These are phyloP conservation scores for Neonothopanus nambi DNA, from an alignment of 1,284 basidiomycete species.

Conservation along the genomic window DNA sequence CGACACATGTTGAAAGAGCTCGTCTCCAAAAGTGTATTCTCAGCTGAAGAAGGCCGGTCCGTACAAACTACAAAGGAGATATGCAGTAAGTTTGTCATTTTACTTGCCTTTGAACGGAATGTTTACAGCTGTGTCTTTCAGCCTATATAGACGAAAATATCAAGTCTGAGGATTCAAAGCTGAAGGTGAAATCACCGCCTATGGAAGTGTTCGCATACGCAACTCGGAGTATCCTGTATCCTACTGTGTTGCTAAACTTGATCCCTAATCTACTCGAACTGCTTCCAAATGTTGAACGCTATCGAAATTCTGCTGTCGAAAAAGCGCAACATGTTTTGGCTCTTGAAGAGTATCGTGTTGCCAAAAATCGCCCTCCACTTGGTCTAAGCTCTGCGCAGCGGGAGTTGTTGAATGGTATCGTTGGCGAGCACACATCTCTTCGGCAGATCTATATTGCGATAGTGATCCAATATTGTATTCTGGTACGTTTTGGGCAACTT, in stretches of 20 bases:
- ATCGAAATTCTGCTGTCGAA: neutral
- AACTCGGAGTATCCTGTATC: conserved; percentile 7
- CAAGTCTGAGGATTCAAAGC: neutral
- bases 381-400: neutral
- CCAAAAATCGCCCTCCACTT: neutral
- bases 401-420: neutral
- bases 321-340: neutral
- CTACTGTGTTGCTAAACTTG: neutral
- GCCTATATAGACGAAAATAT: neutral
- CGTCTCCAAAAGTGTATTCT: no score
- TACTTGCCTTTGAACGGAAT: neutral
- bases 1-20: no score
- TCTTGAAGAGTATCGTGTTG: neutral
- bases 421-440: neutral
- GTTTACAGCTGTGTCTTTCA: neutral
- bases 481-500: neutral
- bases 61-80: neutral
- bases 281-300: conserved; percentile 5
- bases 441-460: neutral
- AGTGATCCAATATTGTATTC: neutral
- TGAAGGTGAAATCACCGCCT: neutral
- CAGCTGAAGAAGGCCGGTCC: no score
- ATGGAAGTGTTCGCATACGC: neutral
- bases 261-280: conserved; percentile 8
- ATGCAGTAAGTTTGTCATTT: neutral